These are phyloP conservation scores for Solanum piurae DNA, from an alignment of 257 asterid species.

Conservation along the genomic window DNA sequence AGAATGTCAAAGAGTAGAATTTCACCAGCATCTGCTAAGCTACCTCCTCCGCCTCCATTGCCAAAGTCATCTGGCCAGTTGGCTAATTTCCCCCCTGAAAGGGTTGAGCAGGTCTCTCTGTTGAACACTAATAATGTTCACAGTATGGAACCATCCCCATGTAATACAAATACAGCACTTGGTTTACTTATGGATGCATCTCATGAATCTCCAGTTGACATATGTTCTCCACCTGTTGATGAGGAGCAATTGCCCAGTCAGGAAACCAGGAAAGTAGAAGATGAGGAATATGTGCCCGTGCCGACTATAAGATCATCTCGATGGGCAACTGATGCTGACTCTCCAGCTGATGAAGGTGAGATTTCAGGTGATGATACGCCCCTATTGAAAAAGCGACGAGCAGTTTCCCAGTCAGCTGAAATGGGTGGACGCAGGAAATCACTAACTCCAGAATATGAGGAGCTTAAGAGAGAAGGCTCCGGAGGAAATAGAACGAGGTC, in stretches of 20 bases:
- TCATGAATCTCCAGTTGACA: constrained; percentile 17
- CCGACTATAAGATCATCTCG: constrained; percentile 58
- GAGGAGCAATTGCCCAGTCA: constrained; percentile 15
- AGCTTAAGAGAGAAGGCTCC: constrained; percentile 40
- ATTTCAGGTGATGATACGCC: constrained; percentile 38
- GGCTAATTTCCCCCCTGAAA: constrained; percentile 12
- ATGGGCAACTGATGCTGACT: constrained; percentile 70
- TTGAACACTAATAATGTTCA: constrained; percentile 7
- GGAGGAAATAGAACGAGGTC: constrained; percentile 44
- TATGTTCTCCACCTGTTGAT: constrained; percentile 15
- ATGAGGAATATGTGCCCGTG: constrained; percentile 33
- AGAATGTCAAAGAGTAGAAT: constrained; percentile 22
- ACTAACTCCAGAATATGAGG: constrained; percentile 47
- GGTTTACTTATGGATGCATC: constrained; percentile 5
- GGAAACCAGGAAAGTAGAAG: constrained; percentile 19
- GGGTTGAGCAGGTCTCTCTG: constrained; percentile 8
- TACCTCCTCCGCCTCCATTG: constrained; percentile 26
- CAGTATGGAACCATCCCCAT: constrained; percentile 23
- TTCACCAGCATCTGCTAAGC: constrained; percentile 8
- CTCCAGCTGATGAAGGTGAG: constrained; percentile 73
- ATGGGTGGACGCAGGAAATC: constrained; percentile 34
- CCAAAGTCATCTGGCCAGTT: constrained; percentile 11
- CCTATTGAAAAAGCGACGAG: constrained; percentile 20
- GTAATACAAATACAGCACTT: constrained; percentile 10
- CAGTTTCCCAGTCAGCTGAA: constrained; percentile 34